phyloP scores from a whole-genome alignment of 495 filamentous ascomycete species.

The Daldinia childiae region DNA sequence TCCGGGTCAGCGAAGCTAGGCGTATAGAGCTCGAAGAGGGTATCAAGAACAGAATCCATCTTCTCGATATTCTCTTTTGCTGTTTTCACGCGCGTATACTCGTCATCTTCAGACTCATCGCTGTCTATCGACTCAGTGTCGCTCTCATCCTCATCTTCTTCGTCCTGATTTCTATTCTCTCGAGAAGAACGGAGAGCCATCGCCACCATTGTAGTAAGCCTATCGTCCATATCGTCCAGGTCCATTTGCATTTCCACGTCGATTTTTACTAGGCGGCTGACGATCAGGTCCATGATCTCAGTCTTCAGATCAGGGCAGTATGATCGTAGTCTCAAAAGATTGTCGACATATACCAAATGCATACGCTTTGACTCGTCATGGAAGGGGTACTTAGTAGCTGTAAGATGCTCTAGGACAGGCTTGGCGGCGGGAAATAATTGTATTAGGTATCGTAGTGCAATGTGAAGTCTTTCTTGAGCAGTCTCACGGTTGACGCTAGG shows the following conservation, averaged over 20 bases:
- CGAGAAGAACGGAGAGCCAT: conserved; percentile 51
- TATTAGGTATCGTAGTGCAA: conserved; percentile 77
- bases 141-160: conserved; percentile 69
- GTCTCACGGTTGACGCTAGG: conserved; percentile 64
- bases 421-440: conserved; percentile 78
- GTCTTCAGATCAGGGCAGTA: conserved; percentile 83
- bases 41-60: conserved; percentile 90
- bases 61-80: conserved; percentile 86
- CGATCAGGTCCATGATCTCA: conserved; percentile 84
- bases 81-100: conserved; percentile 61
- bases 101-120: conserved; percentile 58
- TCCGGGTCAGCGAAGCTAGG: conserved; percentile 69
- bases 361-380: conserved; percentile 73
- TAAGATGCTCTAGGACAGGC: conserved; percentile 69
- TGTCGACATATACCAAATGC: conserved; percentile 80
- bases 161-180: conserved; percentile 51
- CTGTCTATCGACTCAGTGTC: conserved; percentile 64
- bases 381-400: conserved; percentile 76
- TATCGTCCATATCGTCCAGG: conserved; percentile 78
- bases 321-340: conserved; percentile 74
- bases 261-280: conserved; percentile 85
- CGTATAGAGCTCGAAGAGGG: conserved; percentile 83
- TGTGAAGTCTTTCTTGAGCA: conserved; percentile 75
- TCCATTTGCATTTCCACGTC: conserved; percentile 95
- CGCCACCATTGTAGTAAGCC: conserved; percentile 59